Conservation (phyloP, 305 asterid genomes). For the Stenogyne calaminthoides region DNA sequence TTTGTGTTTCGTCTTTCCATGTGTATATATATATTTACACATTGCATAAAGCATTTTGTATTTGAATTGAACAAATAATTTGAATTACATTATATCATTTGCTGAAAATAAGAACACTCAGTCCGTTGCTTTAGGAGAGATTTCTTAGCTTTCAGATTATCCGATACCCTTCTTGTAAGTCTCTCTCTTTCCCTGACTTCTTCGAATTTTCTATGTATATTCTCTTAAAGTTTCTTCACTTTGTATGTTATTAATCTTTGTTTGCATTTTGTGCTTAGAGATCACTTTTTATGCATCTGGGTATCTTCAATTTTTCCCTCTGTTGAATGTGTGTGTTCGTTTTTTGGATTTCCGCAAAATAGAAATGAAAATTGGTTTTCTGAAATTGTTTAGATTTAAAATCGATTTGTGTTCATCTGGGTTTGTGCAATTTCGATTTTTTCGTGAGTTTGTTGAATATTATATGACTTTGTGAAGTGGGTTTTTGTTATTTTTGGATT, state of each 20-base stretch:
- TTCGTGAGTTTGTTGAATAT: slow-evolving; percentile 21
- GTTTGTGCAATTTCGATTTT: slow-evolving; percentile 22
- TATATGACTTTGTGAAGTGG: slow-evolving; percentile 29
- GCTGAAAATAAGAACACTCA: slow-evolving; percentile 50
- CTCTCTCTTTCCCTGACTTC: slow-evolving; percentile 40
- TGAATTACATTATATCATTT: too few relatives aligned
- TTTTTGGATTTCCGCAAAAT: slow-evolving; percentile 31
- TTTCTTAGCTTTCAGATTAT: slow-evolving; percentile 85
- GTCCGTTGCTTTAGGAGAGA: slow-evolving; percentile 63
- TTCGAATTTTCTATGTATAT: slow-evolving; percentile 38
- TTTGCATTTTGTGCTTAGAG: slow-evolving; percentile 32
- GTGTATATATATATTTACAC: neutral
- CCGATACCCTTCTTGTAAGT: slow-evolving; percentile 94
- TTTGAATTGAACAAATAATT: slow-evolving; percentile 27
- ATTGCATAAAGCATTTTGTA: slow-evolving; percentile 17
- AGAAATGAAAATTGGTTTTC: neutral
- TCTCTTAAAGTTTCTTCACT: slow-evolving; percentile 40
- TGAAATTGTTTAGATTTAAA: slow-evolving; percentile 10
- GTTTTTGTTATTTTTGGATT: slow-evolving; percentile 1
- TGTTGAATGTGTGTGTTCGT: slow-evolving; percentile 20
- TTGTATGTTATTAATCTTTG: slow-evolving; percentile 23
- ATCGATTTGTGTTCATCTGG: slow-evolving; percentile 40
- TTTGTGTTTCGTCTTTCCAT: slow-evolving; percentile 28
- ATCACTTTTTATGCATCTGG: slow-evolving; percentile 48
- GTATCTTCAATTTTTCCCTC: slow-evolving; percentile 36